These are phyloP conservation scores for Fusarium sp. DNA, from an alignment of 2,329 filamentous ascomycete genomes.

Conservation along the genomic window DNA sequence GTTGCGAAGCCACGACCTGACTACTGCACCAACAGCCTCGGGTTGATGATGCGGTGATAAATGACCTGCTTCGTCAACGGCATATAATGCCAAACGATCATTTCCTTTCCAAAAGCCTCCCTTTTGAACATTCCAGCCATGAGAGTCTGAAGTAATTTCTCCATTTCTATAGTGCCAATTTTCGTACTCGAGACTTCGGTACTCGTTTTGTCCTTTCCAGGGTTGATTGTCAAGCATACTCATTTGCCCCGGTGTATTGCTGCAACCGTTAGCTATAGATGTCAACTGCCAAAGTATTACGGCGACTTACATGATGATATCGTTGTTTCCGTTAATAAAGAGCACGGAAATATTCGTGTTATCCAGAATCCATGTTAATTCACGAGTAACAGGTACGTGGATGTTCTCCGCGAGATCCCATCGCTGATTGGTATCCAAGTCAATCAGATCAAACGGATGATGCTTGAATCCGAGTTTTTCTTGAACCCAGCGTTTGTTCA, in stretches of 20 bases:
- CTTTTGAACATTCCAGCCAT: background rate
- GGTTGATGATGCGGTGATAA: conserved; percentile 21
- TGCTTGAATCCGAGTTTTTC: conserved; percentile 19
- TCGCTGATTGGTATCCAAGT: conserved; percentile 11
- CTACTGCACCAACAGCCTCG: conserved; percentile 14
- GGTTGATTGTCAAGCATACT: conserved; percentile 21
- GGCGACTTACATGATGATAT: conserved; percentile 22
- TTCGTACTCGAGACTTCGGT: background rate
- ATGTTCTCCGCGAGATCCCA: conserved; percentile 22
- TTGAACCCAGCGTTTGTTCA: conserved; percentile 29
- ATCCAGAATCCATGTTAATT: conserved; percentile 21
- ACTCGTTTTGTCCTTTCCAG: conserved; percentile 6
- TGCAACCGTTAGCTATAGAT: background rate
- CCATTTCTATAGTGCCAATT: conserved; percentile 19
- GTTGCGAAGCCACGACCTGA: conserved; percentile 21
- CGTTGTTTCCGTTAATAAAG: conserved; percentile 21
- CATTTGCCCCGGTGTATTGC: conserved; percentile 33
- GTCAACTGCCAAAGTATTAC: rapidly evolving
- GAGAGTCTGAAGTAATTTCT: background rate
- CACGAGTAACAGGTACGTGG: conserved; percentile 23
- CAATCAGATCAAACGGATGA: conserved; percentile 16
- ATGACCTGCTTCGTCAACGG: conserved; percentile 33
- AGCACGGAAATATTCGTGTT: conserved; percentile 20
- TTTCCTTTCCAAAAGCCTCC: conserved; percentile 32
- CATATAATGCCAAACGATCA: conserved; percentile 19